Evolutionary conservation across 2,329 filamentous ascomycete genomes (phyloP).

Genomic region (Penicillium glabrum): DNA sequence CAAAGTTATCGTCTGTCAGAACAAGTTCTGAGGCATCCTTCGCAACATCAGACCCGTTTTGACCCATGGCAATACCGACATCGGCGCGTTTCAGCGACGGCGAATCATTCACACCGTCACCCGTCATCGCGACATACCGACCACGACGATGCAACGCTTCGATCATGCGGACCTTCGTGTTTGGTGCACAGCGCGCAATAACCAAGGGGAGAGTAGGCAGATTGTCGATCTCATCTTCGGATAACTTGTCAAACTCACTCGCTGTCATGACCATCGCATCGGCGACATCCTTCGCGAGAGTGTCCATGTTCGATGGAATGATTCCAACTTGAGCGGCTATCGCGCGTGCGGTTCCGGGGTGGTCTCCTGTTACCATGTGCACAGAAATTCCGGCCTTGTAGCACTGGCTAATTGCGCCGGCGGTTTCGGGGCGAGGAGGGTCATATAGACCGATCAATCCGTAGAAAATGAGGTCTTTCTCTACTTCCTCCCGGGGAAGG

Average conservation of each 20-base stretch:
- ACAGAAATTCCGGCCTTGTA: constrained; percentile 73
- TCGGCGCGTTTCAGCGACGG: constrained; percentile 79
- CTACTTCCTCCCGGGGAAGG: constrained; percentile 59
- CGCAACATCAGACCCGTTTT: constrained; percentile 77
- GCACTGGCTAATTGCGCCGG: constrained; percentile 68
- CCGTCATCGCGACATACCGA: constrained; percentile 81
- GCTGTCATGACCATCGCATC: constrained; percentile 72
- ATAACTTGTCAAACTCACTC: constrained; percentile 74
- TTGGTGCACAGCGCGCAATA: constrained; percentile 59
- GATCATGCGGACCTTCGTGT: constrained; percentile 83
- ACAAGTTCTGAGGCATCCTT: constrained; percentile 68
- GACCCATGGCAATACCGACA: constrained; percentile 85
- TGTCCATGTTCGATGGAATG: constrained; percentile 62
- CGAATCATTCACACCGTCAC: constrained; percentile 85
- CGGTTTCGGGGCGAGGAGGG: constrained; percentile 78
- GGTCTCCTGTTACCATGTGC: constrained; percentile 83
- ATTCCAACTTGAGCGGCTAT: constrained; percentile 80
- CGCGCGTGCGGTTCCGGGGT: constrained; percentile 73
- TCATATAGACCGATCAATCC: constrained; percentile 88
- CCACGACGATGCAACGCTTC: constrained; percentile 59
- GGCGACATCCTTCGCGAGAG: constrained; percentile 63
- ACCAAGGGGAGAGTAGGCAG: constrained; percentile 58
- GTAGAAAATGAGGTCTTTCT: constrained; percentile 68
- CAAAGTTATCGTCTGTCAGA: constrained; percentile 80
- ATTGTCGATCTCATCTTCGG: constrained; percentile 68